phyloP scores from a whole-genome alignment of 2,329 filamentous ascomycete species.

The Phyllosticta citrichinensis region DNA sequence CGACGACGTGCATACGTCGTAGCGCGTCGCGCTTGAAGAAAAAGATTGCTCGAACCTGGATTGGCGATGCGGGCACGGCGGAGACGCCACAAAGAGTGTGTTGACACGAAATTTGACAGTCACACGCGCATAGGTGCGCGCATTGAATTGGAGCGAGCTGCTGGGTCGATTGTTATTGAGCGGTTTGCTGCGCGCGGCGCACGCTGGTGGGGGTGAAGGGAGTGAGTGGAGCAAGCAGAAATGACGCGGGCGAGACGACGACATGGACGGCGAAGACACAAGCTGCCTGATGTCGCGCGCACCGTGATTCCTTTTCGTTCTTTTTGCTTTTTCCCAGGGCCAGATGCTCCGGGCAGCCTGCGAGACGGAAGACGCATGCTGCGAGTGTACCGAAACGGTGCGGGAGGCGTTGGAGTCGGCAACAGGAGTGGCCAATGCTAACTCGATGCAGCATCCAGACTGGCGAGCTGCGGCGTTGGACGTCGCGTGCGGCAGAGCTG shows the following conservation, averaged over 20 bases:
- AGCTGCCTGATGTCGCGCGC: background rate
- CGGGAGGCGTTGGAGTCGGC: background rate
- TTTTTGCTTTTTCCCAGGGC: background rate
- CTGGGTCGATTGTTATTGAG: background rate
- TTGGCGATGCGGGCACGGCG: background rate
- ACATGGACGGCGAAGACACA: background rate
- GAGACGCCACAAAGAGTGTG: background rate
- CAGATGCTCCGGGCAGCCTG: background rate
- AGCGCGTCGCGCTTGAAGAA: background rate
- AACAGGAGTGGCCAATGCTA: too few species aligned
- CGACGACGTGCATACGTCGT: background rate
- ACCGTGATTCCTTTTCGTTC: background rate
- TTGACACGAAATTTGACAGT: background rate
- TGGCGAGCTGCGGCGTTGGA: background rate
- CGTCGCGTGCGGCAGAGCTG: background rate
- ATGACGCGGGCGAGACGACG: background rate
- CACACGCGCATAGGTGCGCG: background rate
- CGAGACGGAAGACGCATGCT: background rate
- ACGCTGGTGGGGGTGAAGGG: background rate
- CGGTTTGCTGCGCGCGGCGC: background rate
- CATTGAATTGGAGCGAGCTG: background rate
- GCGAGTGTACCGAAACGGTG: background rate
- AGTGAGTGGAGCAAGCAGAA: background rate
- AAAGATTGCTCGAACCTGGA: background rate
- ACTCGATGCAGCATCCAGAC: background rate